These are phyloP conservation scores for Apiotrichum sp. DNA, from an alignment of 1,284 basidiomycete genomes.

Conservation along the genomic window DNA sequence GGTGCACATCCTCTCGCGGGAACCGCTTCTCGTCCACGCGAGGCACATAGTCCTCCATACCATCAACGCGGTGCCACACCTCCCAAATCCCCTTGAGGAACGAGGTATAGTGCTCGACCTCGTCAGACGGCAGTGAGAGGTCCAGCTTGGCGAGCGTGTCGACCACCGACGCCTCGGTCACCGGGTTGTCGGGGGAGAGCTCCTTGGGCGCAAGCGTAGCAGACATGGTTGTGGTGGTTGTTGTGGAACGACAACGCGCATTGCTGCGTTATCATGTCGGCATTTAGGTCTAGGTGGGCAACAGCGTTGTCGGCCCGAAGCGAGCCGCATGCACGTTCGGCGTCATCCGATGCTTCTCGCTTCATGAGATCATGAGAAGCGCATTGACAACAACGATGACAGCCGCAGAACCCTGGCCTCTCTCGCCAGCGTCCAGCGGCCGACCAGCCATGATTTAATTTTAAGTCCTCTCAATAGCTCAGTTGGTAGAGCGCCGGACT, in stretches of 20 bases:
- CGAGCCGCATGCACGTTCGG: too few species aligned
- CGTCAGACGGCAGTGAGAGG: slow-evolving; percentile 3
- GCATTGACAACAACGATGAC: too few species aligned
- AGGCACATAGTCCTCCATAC: slow-evolving; percentile 32
- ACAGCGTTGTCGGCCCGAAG: neutral
- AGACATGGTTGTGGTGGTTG: slow-evolving; percentile 15
- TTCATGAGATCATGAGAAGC: too few species aligned
- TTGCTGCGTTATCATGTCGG: neutral
- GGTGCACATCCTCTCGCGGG: slow-evolving; percentile 20
- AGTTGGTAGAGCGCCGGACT: slow-evolving; percentile 2
- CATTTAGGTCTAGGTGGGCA: neutral
- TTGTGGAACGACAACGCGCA: too few species aligned
- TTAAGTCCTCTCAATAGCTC: neutral
- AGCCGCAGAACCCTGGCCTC: too few species aligned
- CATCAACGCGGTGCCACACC: slow-evolving; percentile 26
- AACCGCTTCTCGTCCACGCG: slow-evolving; percentile 24
- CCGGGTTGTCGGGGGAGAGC: slow-evolving; percentile 6
- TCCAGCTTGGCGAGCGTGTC: slow-evolving; percentile 18
- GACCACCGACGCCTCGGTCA: slow-evolving; percentile 17
- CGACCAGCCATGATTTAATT: too few species aligned
- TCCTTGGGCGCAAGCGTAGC: slow-evolving; percentile 18
- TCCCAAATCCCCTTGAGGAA: slow-evolving; percentile 30
- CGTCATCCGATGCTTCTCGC: too few species aligned
- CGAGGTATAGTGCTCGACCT: slow-evolving; percentile 14
- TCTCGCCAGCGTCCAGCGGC: too few species aligned